Evolutionary conservation across 2,329 filamentous ascomycete genomes (phyloP), one percentile per base, ranked within the genome.

Genomic region (Chaetomium strumarium): DNA sequence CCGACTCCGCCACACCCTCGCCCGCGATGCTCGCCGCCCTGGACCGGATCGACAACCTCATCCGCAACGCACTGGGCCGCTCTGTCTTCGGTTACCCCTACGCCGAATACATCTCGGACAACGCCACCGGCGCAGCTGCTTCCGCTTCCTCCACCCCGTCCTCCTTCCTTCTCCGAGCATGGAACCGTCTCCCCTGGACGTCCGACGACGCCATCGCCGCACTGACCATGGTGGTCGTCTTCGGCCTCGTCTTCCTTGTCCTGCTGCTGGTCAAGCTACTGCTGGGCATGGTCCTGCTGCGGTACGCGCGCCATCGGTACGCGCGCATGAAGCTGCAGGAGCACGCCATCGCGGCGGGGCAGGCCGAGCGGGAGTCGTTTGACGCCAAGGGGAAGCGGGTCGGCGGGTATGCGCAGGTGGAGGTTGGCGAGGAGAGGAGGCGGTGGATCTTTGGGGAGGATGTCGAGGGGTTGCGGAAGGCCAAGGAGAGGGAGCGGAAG

Each of bases 391-490:
- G 88, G 0, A 85, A 84, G 63, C 76, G 91, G 1, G 74, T 89
- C 2, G 92, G 92, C 0, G 88, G 88, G 0, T 95, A 85, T 73
- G 91, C 90, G 0, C 81, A 88, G 1, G 84, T 96, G 0, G 93
- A 97, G 65, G 82, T 97, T 0, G 88, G 87, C 29, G 92, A 97
- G 36, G 91, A 96, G 43, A 85, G 91, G 66, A 77, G 88, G 58
- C 76, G 85, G 50, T 88, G 87, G 83, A 89, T 99, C 16, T 95
- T 96, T 65, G 83, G 82, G 4, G 93, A 96, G 66, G 89, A 95
- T 66, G 75, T 79, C 0, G 89, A 93, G 38, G 86, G 83, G 0
- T 65, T 88, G 55, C 77, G 76, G 61, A 75, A 75, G 52, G 65
- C 86, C 62, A 75, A 76, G 56, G 81, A 84, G 54, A 82, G 83